Evolutionary conservation across 2,329 filamentous ascomycete genomes (phyloP).

Genomic region (Arthroderma sp.): DNA sequence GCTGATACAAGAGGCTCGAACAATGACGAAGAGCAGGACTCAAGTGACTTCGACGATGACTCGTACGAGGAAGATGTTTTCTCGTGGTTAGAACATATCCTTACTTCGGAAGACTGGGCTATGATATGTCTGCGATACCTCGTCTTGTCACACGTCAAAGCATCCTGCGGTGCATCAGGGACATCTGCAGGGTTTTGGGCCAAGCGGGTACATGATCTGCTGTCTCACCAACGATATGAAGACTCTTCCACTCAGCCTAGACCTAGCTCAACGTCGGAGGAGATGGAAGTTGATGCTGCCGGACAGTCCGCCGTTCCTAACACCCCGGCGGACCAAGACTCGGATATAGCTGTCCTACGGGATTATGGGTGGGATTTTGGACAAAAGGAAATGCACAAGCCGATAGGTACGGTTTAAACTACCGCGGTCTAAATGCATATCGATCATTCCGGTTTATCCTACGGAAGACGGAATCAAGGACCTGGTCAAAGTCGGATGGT

Average conservation of each 20-base stretch:
- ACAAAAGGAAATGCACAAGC: conserved; percentile 23
- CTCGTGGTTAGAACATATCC: conserved; percentile 40
- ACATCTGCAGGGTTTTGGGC: conserved; percentile 7
- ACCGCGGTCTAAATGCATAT: too few species aligned
- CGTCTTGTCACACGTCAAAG: conserved; percentile 24
- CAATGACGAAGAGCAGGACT: background rate
- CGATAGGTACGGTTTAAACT: conserved; percentile 20
- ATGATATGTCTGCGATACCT: conserved; percentile 19
- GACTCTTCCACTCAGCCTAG: background rate
- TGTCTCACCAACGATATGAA: background rate
- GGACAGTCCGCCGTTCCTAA: background rate
- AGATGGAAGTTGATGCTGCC: background rate
- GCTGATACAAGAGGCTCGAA: background rate
- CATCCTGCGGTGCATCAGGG: conserved; percentile 22
- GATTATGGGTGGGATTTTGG: conserved; percentile 13
- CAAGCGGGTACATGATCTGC: background rate
- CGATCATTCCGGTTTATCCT: background rate
- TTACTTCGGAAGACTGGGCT: conserved; percentile 30
- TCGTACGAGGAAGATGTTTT: conserved; percentile 34
- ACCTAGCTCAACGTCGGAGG: background rate
- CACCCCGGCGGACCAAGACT: background rate
- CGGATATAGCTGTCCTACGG: conserved; percentile 8
- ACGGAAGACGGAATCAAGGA: background rate
- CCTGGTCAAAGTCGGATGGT: background rate
- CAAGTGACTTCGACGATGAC: conserved; percentile 18